Percentiles rank a stretch among this genome's conserved stretches.
Evolutionary conservation across 495 filamentous ascomycete species (phyloP).

Genomic region (Tuber indicum): DNA sequence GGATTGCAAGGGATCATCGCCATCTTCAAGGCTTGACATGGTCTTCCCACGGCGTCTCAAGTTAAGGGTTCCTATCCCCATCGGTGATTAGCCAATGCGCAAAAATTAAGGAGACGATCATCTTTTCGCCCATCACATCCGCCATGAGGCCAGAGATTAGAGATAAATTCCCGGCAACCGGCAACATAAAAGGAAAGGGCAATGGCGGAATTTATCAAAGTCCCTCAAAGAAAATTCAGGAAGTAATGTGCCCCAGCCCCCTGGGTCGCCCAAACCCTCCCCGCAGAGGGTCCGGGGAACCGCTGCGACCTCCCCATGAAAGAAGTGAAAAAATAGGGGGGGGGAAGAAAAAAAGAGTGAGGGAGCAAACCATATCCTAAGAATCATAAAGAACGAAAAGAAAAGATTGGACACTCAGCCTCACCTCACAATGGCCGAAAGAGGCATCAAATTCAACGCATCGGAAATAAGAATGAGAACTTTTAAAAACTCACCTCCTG

Average conservation of each 20-base stretch:
- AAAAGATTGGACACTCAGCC: not conserved
- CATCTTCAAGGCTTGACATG: conserved; percentile 19
- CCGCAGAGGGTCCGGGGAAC: not conserved
- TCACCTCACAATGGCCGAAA: not conserved
- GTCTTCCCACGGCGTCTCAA: conserved; percentile 35
- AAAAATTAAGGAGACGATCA: not conserved
- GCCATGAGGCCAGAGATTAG: not conserved
- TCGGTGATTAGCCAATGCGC: not conserved
- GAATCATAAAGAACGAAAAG: not conserved
- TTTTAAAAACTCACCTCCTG: not conserved
- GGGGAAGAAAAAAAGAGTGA: not conserved
- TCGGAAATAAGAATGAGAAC: not conserved
- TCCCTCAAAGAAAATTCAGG: not conserved
- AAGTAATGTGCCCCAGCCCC: not conserved
- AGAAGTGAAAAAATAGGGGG: not conserved
- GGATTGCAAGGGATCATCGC: conserved; percentile 25
- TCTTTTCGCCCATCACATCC: not conserved
- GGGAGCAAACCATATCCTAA: not conserved
- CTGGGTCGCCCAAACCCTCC: not conserved
- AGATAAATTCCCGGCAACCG: not conserved
- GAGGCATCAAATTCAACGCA: not conserved
- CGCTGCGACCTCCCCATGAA: not conserved
- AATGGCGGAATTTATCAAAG: not conserved
- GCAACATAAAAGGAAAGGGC: not conserved
- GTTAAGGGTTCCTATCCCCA: conserved; percentile 22